Conservation (phyloP, 2,329 filamentous ascomycete species). For the Fusarium verticillioides region DNA sequence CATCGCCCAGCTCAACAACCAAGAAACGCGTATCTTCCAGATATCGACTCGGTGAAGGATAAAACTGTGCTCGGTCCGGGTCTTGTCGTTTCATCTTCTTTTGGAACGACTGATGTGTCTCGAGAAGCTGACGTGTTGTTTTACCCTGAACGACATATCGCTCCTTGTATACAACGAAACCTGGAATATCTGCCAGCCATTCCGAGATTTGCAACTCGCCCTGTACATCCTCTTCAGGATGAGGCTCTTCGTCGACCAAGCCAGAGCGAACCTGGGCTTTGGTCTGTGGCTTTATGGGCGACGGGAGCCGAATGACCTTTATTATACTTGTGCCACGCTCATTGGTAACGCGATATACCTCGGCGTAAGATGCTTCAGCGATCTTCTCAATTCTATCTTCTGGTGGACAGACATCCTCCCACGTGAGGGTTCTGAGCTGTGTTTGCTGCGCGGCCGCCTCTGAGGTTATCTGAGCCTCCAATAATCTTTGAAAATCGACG, state of each 20-base stretch:
- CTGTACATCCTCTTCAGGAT: constrained; percentile 63
- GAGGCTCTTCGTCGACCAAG: constrained; percentile 69
- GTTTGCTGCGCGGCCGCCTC: constrained; percentile 42
- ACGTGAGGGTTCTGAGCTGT: constrained; percentile 59
- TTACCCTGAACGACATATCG: constrained; percentile 69
- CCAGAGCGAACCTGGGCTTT: constrained; percentile 65
- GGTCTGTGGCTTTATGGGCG: constrained; percentile 67
- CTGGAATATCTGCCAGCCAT: constrained; percentile 71
- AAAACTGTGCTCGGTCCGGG: constrained; percentile 67
- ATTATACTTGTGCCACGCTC: constrained; percentile 71
- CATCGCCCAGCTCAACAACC: constrained; percentile 72
- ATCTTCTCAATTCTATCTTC: constrained; percentile 69
- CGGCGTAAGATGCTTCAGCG: constrained; percentile 73
- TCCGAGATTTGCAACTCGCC: constrained; percentile 73
- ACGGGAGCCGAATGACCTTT: constrained; percentile 70
- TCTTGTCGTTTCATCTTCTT: constrained; percentile 65
- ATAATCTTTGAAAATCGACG: neutral
- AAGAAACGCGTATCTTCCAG: constrained; percentile 68
- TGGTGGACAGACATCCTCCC: constrained; percentile 67
- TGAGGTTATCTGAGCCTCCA: constrained; percentile 18
- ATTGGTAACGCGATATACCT: constrained; percentile 72
- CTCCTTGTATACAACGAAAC: constrained; percentile 74
- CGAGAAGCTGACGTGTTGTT: constrained; percentile 62
- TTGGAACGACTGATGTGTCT: constrained; percentile 70
- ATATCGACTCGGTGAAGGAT: constrained; percentile 70